Evolutionary conservation across 441 rosid genomes (phyloP).

Genomic region (Francoa sonchifolia): DNA sequence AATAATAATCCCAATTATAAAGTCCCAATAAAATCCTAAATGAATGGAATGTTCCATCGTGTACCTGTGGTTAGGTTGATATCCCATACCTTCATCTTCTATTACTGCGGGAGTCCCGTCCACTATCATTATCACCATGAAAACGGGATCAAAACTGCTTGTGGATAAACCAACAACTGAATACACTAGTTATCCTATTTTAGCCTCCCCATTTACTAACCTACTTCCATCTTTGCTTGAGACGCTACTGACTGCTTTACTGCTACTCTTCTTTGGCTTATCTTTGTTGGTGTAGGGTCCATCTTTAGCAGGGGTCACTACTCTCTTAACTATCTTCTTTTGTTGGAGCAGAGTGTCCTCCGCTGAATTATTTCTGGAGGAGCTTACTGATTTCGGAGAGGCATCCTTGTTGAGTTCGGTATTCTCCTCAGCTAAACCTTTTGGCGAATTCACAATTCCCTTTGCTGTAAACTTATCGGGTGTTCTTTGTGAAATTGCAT

Average conservation of each 20-base stretch:
- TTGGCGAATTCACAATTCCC: constrained; percentile 22
- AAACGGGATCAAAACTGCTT: constrained; percentile 7
- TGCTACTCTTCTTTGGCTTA: constrained; percentile 27
- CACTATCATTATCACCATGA: constrained; percentile 8
- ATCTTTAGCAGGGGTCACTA: constrained; percentile 33
- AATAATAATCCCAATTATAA: no score
- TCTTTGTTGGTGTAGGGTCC: constrained; percentile 19
- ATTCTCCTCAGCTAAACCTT: constrained; percentile 31
- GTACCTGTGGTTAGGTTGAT: no score
- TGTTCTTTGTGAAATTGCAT: constrained; percentile 16
- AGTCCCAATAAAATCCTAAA: no score
- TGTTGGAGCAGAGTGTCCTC: constrained; percentile 30
- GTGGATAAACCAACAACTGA: constrained; percentile 7
- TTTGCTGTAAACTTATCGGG: constrained; percentile 26
- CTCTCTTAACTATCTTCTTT: constrained; percentile 49
- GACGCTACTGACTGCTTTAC: constrained; percentile 23
- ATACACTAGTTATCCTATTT: constrained; percentile 30
- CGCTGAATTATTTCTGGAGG: constrained; percentile 24
- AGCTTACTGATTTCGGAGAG: constrained; percentile 16
- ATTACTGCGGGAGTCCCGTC: constrained; percentile 5
- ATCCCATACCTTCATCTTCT: not conserved
- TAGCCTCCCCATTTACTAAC: constrained; percentile 63
- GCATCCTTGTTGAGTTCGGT: constrained; percentile 20
- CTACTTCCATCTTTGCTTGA: constrained; percentile 27
- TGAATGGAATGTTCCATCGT: no score